phyloP scores from a whole-genome alignment of 2,329 filamentous ascomycete species.

The Fusarium sp. region DNA sequence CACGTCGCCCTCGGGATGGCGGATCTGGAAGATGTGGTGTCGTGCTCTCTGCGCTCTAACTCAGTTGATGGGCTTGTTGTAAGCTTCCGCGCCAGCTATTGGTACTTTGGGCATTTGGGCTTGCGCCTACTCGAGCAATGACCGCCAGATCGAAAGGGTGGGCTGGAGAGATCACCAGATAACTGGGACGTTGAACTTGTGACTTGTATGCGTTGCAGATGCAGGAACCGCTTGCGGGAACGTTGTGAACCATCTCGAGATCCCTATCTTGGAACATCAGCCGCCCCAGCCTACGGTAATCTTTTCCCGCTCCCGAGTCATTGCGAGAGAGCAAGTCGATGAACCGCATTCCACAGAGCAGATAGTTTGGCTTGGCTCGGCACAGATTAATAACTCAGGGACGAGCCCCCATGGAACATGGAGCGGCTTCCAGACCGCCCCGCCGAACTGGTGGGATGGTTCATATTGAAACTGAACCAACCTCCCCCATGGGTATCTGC shows the following conservation, averaged over 20 bases:
- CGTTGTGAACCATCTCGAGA: conserved; percentile 19
- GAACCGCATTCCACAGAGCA: conserved; percentile 9
- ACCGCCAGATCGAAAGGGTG: conserved; percentile 18
- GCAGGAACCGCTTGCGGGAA: conserved; percentile 31
- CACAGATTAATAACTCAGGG: conserved; percentile 14
- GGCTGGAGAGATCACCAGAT: conserved; percentile 29
- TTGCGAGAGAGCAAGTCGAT: conserved; percentile 1
- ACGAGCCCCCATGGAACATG: neutral
- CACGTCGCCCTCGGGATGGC: conserved; percentile 20
- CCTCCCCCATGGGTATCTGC: conserved; percentile 4
- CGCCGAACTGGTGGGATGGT: conserved; percentile 12
- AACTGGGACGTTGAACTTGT: conserved; percentile 23
- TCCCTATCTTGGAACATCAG: conserved; percentile 13
- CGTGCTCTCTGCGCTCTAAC: conserved; percentile 20
- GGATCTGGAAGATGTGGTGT: conserved; percentile 23
- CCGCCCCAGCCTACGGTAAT: neutral
- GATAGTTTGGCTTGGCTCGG: neutral
- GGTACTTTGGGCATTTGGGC: neutral
- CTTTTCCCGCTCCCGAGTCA: neutral
- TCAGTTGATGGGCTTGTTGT: conserved; percentile 4
- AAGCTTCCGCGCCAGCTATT: neutral
- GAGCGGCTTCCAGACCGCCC: conserved; percentile 21
- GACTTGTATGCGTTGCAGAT: conserved; percentile 29
- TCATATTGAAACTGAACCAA: neutral
- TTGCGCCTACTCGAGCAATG: conserved; percentile 9